Percentiles rank a stretch among this genome's conserved stretches.
Conservation (phyloP, 257 asterid species). For the Solanum tarijense region DNA sequence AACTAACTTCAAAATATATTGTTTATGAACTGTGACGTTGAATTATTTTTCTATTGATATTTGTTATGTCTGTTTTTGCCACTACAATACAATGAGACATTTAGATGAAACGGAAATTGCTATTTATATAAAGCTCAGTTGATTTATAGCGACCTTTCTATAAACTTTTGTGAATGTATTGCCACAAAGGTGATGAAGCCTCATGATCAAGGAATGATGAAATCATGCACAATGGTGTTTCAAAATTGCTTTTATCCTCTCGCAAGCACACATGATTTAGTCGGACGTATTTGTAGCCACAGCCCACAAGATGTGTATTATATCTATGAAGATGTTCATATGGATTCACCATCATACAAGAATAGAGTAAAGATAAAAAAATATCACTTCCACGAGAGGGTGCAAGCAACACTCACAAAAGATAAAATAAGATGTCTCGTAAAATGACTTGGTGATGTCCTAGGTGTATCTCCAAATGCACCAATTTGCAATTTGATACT, state of each 20-base stretch:
- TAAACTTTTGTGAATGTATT: neutral
- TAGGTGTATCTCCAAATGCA: neutral
- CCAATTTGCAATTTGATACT: neutral
- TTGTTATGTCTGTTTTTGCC: neutral
- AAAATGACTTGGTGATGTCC: neutral
- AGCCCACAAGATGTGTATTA: neutral
- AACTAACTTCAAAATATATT: neutral
- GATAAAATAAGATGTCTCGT: neutral
- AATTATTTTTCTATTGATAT: neutral
- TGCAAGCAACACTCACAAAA: neutral
- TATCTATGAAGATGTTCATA: neutral
- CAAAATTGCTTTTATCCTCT: neutral
- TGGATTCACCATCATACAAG: neutral
- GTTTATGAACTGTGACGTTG: neutral
- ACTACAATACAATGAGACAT: slow-evolving; percentile 1
- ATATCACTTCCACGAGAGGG: neutral
- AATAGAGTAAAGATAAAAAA: neutral
- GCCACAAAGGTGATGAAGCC: neutral
- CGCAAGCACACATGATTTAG: neutral
- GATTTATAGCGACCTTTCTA: neutral
- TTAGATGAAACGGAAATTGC: neutral
- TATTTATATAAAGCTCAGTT: neutral
- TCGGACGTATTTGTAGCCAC: neutral
- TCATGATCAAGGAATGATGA: neutral
- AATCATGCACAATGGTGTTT: neutral